Evolutionary conservation across 805 yeast species (phyloP), one percentile per base, ranked within the genome.

Genomic region (Saturnispora dispora): DNA sequence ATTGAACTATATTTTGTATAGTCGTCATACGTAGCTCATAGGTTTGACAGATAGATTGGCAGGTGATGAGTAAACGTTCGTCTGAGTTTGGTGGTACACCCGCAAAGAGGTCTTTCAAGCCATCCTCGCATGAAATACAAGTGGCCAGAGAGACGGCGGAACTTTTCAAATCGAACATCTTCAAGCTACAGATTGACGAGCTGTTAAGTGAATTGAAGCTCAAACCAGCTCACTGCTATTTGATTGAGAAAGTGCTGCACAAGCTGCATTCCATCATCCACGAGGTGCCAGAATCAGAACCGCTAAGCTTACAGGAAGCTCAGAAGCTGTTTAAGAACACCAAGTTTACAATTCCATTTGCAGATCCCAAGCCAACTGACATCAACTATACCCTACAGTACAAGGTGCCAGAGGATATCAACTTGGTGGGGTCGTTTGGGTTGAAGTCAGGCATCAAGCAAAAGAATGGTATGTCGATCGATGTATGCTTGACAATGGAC

Each of bases 181-280:
- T 93, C 81, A 93, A 93, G 66, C 69, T 93, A 52, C 96, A 93
- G 70, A 89, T 93, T 54, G 98, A 90, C 68, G 98, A 90, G 64
- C 72, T 93, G 40, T 71, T 93, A 58, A 78, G 80, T 58, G 98
- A 91, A 66, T 78, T 91, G 40, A 78, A 80, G 58, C 66, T 90
- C 40, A 85, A 85, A 59, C 91, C 87, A 18, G 67, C 78, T 17
- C 82, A 83, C 60, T 76, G 84, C 43, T 64, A 77, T 47, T 72
- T 74, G 46, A 79, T 88, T 52, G 96, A 88, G 63, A 83, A 81
- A 55, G 85, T 83, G 47, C 71, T 89, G 44, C 95, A 85, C 63
- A 76, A 83, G 61, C 64, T 89, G 32, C 82, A 88, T 58, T 86
- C 79, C 50, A 64, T 83, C 22, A 78, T 90, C 35, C 81, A 81